phyloP scores from a whole-genome alignment of 1,284 basidiomycete species.

The Austroboletus novae-zelandiae region DNA sequence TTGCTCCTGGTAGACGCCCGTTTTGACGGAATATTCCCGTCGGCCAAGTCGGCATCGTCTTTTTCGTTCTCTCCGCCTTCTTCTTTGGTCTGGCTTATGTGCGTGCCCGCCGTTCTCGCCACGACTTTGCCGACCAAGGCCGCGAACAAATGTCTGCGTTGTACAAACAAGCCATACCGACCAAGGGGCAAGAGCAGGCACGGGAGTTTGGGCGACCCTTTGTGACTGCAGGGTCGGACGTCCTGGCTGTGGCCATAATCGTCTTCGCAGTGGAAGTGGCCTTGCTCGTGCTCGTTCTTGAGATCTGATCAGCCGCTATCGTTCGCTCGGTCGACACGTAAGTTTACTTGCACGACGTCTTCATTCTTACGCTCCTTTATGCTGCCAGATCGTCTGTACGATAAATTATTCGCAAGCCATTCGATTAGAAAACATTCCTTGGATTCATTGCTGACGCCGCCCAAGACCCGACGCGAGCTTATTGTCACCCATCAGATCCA shows the following conservation, averaged over 20 bases:
- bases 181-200: conserved; percentile 56
- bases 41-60: conserved; percentile 67
- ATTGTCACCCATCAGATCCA: conserved; percentile 16
- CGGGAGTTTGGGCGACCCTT: conserved; percentile 74
- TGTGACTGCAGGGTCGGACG: conserved; percentile 75
- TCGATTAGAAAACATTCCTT: neutral
- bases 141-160: conserved; percentile 26
- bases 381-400: conserved; percentile 1
- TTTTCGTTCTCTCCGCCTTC: conserved; percentile 60
- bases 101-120: conserved; percentile 60
- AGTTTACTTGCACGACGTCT: neutral
- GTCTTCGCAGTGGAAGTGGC: conserved; percentile 66
- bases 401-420: conserved; percentile 1
- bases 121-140: conserved; percentile 69
- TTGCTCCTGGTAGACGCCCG: neutral
- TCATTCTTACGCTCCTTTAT: neutral
- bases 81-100: conserved; percentile 60
- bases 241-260: conserved; percentile 57
- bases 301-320: conserved; percentile 19
- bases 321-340: neutral
- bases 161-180: conserved; percentile 32
- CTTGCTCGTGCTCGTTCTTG: conserved; percentile 58
- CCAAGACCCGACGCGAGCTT: conserved; percentile 12
- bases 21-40: neutral
- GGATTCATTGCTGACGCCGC: neutral